These are phyloP conservation scores for Sporisorium iseilematis-ciliati DNA, from an alignment of 1,284 basidiomycete species.

Conservation along the genomic window DNA sequence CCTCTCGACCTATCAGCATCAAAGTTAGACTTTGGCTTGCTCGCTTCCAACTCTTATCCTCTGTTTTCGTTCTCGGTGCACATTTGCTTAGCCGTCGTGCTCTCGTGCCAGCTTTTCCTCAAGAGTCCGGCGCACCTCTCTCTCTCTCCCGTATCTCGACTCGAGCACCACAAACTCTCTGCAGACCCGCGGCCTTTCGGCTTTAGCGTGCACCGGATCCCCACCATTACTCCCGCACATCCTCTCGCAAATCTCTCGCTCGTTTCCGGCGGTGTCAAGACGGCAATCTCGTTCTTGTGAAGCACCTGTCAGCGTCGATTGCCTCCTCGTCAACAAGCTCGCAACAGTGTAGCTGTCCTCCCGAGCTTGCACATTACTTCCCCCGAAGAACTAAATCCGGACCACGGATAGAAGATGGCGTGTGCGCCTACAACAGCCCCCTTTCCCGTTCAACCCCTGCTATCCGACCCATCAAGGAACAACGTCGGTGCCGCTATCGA, in stretches of 20 bases:
- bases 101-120: neutral
- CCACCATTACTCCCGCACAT: neutral
- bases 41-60: neutral
- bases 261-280: no score
- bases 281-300: no score
- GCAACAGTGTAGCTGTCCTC: neutral
- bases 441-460: constrained; percentile 23
- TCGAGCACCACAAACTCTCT: constrained; percentile 1
- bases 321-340: neutral
- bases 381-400: constrained; percentile 4
- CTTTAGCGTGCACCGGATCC: constrained; percentile 6
- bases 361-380: neutral
- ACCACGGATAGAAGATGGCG: constrained; percentile 44
- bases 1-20: neutral
- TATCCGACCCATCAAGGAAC: constrained; percentile 19
- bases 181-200: neutral
- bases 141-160: neutral
- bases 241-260: no score
- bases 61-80: constrained; percentile 2
- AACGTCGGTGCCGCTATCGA: constrained; percentile 29
- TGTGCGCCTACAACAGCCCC: constrained; percentile 34
- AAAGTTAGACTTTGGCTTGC: constrained; percentile 2
- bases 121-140: neutral
- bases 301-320: no score
- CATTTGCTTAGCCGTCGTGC: neutral